A percentile compares a stretch with the other conserved stretches of the same genome.
Evolutionary conservation across 176 grass and related monocot species (phyloP).

Genomic region (Areca catechu): DNA sequence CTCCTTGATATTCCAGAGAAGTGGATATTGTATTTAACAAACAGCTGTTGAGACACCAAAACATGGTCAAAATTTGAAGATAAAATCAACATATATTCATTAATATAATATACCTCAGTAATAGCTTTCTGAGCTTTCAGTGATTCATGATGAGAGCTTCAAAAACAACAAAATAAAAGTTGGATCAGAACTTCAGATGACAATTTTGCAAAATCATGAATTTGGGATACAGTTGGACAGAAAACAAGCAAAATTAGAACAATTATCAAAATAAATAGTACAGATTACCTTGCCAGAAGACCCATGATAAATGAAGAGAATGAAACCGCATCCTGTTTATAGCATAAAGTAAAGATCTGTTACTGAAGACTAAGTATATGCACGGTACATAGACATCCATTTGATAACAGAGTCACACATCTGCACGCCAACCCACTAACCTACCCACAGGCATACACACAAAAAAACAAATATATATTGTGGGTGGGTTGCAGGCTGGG

Average conservation of each 20-base stretch:
- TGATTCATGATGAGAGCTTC: slow-evolving; percentile 87
- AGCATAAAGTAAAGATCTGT: slow-evolving; percentile 9
- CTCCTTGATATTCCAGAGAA: slow-evolving; percentile 47
- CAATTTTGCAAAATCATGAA: neutral
- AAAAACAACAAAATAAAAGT: slow-evolving; percentile 17
- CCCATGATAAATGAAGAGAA: slow-evolving; percentile 83
- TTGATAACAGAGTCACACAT: no score
- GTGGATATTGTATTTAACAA: slow-evolving; percentile 87
- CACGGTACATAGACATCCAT: no score
- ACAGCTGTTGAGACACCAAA: slow-evolving; percentile 47
- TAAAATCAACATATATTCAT: slow-evolving; percentile 1
- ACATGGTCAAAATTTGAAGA: slow-evolving; percentile 19
- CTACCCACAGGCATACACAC: no score
- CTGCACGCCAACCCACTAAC: no score
- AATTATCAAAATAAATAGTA: no score
- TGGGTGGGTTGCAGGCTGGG: no score
- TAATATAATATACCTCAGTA: slow-evolving; percentile 57
- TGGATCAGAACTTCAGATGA: slow-evolving; percentile 3
- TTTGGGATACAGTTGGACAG: neutral
- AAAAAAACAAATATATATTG: no score
- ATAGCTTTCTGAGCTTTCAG: slow-evolving; percentile 95
- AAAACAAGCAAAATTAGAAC: no score
- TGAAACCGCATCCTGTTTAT: slow-evolving; percentile 55
- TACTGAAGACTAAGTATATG: no score
- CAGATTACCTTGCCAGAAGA: slow-evolving; percentile 71